Base-by-base conservation (phyloP, 768 basidiomycete genomes). In the Hortiboletus campestris region DNA sequence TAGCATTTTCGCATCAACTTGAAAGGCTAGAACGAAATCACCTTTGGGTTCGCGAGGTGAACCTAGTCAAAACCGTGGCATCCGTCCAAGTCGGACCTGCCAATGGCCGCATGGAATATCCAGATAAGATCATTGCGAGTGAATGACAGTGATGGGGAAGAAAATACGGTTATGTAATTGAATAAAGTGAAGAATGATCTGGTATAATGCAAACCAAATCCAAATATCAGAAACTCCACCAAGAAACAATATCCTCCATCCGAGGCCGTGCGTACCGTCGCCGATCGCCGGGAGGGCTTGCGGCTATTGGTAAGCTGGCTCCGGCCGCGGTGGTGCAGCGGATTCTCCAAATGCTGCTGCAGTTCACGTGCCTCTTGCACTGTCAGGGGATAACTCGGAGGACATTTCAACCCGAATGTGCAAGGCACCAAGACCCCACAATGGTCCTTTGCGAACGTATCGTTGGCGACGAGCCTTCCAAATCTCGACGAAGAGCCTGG, bases 401-500 rank as follows among this genome's bases (percentile, higher is more conserved):
- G 49, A 64, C 84, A 87, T 61, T 76, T 74, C 53, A 90, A 61
- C 60, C 83, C 80, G 60, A 86, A 83, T 50, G 80, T 80, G 69
- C 84, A 83, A 36, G 88, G 84, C 22, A 84, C 61, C 17, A 71
- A 65, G 49, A 74, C 82, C 47, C 78, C 79, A 55, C 78, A 78
- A 3, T 79, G 59, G 16, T 74, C 74, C 62, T 66, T 69, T 43
- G 84, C 75, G 31, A 75, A 62, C 11, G 65, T 50, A 12, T 82
- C 78, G 63, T 83, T 79, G 17, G 64, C 25, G 51, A 69, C 61
- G 25, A 90, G 67, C 10, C 89, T 90, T 2, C 84, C 88, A 60
- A 82, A 91, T 70, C 81, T 77, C 34, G 82, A 82, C 49, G 80
- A 67, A 45, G 73, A 68, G 8, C 82, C 76, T 31, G 91, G 74